Evolutionary conservation across 2,329 filamentous ascomycete species (phyloP).

Genomic region (Trichoderma sp.): DNA sequence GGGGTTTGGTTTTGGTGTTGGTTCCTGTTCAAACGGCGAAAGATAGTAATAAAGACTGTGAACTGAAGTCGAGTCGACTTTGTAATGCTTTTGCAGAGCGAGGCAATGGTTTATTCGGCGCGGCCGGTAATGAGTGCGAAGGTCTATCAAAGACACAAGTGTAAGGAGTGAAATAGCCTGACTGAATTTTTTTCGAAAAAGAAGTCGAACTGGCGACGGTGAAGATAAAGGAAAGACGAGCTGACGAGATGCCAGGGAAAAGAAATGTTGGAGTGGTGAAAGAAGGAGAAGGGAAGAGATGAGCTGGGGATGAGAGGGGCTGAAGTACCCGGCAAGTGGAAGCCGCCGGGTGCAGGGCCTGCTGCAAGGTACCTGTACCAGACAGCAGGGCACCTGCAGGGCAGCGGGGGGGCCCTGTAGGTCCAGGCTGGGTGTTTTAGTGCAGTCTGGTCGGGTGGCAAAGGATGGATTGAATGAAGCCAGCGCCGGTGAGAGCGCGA

Average conservation of each 20-base stretch:
- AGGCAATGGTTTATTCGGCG: constrained; percentile 28
- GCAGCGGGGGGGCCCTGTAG: constrained; percentile 4
- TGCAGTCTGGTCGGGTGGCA: constrained; percentile 1
- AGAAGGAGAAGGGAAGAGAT: constrained; percentile 24
- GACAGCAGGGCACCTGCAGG: not conserved
- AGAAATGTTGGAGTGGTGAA: constrained; percentile 20
- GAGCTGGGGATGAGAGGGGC: constrained; percentile 14
- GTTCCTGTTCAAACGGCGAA: constrained; percentile 11
- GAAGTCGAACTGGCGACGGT: constrained; percentile 24
- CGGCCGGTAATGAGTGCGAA: constrained; percentile 34
- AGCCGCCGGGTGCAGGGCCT: constrained; percentile 13
- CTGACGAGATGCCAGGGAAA: constrained; percentile 22
- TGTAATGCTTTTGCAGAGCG: not conserved
- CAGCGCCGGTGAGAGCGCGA: not conserved
- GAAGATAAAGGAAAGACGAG: constrained; percentile 27
- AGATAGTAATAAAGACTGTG: constrained; percentile 6
- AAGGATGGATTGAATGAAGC: too few relatives aligned
- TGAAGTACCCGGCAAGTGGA: constrained; percentile 17
- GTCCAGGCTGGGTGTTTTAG: not conserved
- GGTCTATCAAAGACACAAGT: constrained; percentile 52
- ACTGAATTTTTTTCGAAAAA: constrained; percentile 27
- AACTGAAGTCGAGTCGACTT: not conserved
- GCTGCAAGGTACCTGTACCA: constrained; percentile 20
- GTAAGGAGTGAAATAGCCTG: constrained; percentile 38
- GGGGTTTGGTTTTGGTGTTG: constrained; percentile 7